A percentile compares a stretch with the other conserved stretches of the same genome.
phyloP scores from a whole-genome alignment of 495 filamentous ascomycete genomes.

The Clavariopsis aquatica region DNA sequence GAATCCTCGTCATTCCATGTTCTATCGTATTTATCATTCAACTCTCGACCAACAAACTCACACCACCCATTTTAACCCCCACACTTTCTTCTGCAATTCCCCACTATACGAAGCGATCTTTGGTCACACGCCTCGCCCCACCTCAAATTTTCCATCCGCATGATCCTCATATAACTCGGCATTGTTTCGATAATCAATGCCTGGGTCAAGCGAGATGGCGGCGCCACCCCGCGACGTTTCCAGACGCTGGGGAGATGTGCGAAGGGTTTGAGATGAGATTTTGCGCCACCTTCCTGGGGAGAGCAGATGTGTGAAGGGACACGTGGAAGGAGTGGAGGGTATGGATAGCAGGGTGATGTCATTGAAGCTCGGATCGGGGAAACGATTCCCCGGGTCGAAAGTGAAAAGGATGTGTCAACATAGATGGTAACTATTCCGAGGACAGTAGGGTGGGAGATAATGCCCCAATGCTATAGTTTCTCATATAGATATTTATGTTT shows the following conservation, averaged over 20 bases:
- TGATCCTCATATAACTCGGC: conserved; percentile 3
- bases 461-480: too few species aligned
- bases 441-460: too few species aligned
- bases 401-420: too few species aligned
- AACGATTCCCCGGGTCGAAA: too few species aligned
- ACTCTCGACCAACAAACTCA: neutral
- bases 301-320: neutral
- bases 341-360: too few species aligned
- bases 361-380: too few species aligned
- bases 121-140: neutral
- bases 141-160: neutral
- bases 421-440: too few species aligned
- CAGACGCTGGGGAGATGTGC: neutral
- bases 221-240: neutral
- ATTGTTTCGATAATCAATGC: neutral
- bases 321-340: neutral
- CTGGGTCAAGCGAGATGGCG: neutral
- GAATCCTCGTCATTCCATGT: neutral
- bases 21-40: neutral
- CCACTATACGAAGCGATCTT: neutral
- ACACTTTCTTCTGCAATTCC: too few species aligned
- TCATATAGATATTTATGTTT: too few species aligned
- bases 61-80: neutral
- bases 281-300: neutral
- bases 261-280: neutral